Conservation (phyloP, 495 filamentous ascomycete species). For the Podospora comata region DNA sequence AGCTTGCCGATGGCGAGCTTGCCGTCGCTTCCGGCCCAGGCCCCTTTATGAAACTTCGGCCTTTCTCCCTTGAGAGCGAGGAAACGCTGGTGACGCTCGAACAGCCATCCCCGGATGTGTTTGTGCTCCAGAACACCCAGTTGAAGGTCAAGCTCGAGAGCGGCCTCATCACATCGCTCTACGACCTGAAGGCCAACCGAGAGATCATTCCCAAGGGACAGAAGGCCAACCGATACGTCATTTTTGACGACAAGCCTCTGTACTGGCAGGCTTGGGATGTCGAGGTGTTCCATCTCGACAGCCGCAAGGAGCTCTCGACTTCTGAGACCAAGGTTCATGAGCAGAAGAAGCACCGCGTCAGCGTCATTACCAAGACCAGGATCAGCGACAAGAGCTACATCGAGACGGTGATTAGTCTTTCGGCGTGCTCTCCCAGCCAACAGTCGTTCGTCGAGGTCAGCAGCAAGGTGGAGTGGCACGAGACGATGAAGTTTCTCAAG, state of each 20-base stretch:
- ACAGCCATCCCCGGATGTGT: conserved; percentile 65
- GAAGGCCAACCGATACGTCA: conserved; percentile 87
- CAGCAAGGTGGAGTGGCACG: conserved; percentile 86
- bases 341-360: conserved; percentile 68
- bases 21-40: conserved; percentile 51
- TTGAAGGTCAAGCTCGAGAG: conserved; percentile 66
- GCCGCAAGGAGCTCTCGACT: conserved; percentile 67
- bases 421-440: conserved; percentile 59
- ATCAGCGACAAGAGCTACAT: conserved; percentile 87
- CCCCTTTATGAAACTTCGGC: conserved; percentile 48
- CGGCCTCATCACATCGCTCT: conserved; percentile 78
- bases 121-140: conserved; percentile 72
- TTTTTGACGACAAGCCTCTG: conserved; percentile 96
- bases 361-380: conserved; percentile 72
- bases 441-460: conserved; percentile 73
- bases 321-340: conserved; percentile 68
- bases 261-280: conserved; percentile 99
- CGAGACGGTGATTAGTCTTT: conserved; percentile 79
- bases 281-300: conserved; percentile 91
- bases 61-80: conserved; percentile 42
- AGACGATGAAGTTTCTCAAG: conserved; percentile 97
- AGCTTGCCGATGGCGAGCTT: conserved; percentile 47
- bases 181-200: conserved; percentile 64
- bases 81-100: conserved; percentile 56
- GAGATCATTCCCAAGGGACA: conserved; percentile 75